These are phyloP conservation scores for Wakefieldia striispora DNA, from an alignment of 768 basidiomycete genomes.

Conservation along the genomic window DNA sequence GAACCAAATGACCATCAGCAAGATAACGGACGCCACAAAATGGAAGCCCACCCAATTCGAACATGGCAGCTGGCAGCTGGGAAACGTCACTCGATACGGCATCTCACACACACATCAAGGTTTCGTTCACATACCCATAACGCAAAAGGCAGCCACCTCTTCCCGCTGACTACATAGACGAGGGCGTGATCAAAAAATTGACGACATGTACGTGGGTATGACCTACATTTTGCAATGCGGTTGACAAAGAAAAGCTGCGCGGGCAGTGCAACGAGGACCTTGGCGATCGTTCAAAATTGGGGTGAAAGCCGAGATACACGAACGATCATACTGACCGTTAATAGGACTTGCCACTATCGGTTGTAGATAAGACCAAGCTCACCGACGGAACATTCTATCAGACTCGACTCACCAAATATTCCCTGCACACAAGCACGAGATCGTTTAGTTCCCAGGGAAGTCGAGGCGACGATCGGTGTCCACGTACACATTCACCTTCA, in stretches of 20 bases:
- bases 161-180: conserved; percentile 11
- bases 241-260: conserved; percentile 18
- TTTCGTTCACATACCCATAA: conserved; percentile 13
- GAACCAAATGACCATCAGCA: neutral
- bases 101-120: neutral
- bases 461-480: neutral
- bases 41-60: conserved; percentile 13
- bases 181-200: neutral
- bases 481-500: conserved; percentile 11
- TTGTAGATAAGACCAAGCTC: neutral
- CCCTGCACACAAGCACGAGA: neutral
- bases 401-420: conserved; percentile 14
- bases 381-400: neutral
- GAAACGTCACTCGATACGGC: conserved; percentile 3
- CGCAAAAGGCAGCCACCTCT: conserved; percentile 10
- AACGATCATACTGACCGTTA: conserved; percentile 11
- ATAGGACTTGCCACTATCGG: conserved; percentile 19
- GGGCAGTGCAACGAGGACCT: conserved; percentile 17
- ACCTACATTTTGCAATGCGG: conserved; percentile 20
- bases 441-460: neutral
- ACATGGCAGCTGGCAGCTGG: conserved; percentile 14
- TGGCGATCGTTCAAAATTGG: neutral
- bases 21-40: neutral
- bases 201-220: neutral
- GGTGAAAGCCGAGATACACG: neutral